A percentile compares a stretch with the other conserved stretches of the same genome.
phyloP scores from a whole-genome alignment of 768 basidiomycete species.

The Boletus subcaerulescens region DNA sequence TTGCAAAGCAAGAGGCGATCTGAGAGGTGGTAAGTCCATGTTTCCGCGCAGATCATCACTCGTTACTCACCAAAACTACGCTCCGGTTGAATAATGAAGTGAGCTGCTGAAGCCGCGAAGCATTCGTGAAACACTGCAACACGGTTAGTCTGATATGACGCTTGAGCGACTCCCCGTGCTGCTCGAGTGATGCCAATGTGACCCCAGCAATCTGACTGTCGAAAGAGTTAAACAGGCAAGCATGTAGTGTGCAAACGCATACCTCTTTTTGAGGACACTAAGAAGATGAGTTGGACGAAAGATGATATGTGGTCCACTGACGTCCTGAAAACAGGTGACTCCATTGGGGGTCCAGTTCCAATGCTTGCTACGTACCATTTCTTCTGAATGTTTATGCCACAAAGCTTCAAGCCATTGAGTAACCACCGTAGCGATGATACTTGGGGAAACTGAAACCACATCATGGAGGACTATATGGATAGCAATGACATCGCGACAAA shows the following conservation, averaged over 20 bases:
- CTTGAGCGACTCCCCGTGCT: slow-evolving; percentile 38
- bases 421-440: slow-evolving; percentile 35
- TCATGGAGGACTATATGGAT: background rate
- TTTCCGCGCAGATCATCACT: background rate
- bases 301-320: slow-evolving; percentile 40
- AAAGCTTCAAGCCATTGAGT: slow-evolving; percentile 51
- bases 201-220: slow-evolving; percentile 42
- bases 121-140: slow-evolving; percentile 38
- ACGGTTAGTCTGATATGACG: slow-evolving; percentile 38
- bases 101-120: slow-evolving; percentile 43
- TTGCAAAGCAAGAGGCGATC: slow-evolving; percentile 45
- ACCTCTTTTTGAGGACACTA: slow-evolving; percentile 41
- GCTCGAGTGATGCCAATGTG: slow-evolving; percentile 38
- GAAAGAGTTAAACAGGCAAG: background rate
- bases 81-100: slow-evolving; percentile 39
- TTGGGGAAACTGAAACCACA: slow-evolving; percentile 28
- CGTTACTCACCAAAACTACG: slow-evolving; percentile 39
- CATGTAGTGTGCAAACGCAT: slow-evolving; percentile 5
- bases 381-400: slow-evolving; percentile 35
- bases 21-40: slow-evolving; percentile 7
- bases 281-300: slow-evolving; percentile 44
- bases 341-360: background rate
- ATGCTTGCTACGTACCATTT: slow-evolving; percentile 7
- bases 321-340: slow-evolving; percentile 15
- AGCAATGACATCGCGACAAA: slow-evolving; percentile 24